phyloP scores from a whole-genome alignment of 2,329 filamentous ascomycete species.

The Parascedosporium putredinis region DNA sequence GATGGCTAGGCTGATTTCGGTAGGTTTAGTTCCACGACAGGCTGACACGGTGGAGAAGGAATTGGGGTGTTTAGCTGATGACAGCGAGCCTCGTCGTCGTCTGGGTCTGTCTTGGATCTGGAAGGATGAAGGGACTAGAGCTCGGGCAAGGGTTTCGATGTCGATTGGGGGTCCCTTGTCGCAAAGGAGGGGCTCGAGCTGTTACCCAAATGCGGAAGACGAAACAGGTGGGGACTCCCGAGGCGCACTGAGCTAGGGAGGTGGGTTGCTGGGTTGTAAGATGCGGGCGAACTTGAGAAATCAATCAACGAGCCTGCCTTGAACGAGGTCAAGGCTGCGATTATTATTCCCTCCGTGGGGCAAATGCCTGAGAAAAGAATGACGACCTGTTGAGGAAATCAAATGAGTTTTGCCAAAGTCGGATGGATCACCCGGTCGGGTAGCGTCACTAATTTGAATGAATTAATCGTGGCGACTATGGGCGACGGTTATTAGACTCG shows the following conservation, averaged over 20 bases:
- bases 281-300: no score
- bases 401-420: not conserved
- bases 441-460: not conserved
- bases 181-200: slow-evolving; percentile 2
- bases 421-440: not conserved
- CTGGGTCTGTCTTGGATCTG: no score
- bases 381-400: no score
- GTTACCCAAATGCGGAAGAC: not conserved
- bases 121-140: not conserved
- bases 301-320: no score
- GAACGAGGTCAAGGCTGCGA: no score
- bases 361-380: no score
- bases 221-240: not conserved
- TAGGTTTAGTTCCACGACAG: no score
- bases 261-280: not conserved
- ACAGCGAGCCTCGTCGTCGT: not conserved
- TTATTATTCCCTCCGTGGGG: no score
- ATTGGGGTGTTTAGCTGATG: not conserved
- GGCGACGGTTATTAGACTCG: no score
- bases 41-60: no score
- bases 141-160: not conserved
- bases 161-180: not conserved
- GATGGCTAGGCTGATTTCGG: not conserved
- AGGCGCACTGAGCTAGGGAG: not conserved
- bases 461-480: not conserved